Evolutionary conservation across 371 early-diverging fungal genomes (phyloP).

Genomic region (Paramicrosporidium saccamoebae): DNA sequence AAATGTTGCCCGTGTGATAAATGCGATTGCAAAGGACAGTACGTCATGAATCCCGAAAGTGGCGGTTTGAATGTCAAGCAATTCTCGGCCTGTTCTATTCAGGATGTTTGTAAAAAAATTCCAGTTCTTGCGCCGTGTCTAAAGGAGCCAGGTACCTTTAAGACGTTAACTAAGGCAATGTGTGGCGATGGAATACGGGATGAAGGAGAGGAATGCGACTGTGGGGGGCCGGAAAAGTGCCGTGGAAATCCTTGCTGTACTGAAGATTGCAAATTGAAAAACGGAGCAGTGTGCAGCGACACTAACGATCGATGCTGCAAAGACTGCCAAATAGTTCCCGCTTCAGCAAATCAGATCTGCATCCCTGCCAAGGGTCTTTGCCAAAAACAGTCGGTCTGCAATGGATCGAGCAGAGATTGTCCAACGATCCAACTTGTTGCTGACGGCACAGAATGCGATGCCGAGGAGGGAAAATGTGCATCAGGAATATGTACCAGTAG

Average conservation of each 20-base stretch:
- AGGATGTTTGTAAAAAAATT: slow-evolving; percentile 18
- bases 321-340: slow-evolving; percentile 33
- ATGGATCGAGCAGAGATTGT: slow-evolving; percentile 29
- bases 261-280: slow-evolving; percentile 29
- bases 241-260: slow-evolving; percentile 43
- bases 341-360: no score
- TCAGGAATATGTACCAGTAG: slow-evolving; percentile 60
- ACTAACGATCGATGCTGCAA: slow-evolving; percentile 44
- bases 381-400: slow-evolving; percentile 32
- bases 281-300: slow-evolving; percentile 43
- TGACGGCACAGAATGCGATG: slow-evolving; percentile 28
- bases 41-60: slow-evolving; percentile 50
- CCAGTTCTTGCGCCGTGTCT: slow-evolving; percentile 8
- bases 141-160: slow-evolving; percentile 15
- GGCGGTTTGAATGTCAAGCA: slow-evolving; percentile 17
- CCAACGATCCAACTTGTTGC: slow-evolving; percentile 23
- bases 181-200: slow-evolving; percentile 85
- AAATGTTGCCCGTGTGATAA: slow-evolving; percentile 29
- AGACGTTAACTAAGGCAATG: slow-evolving; percentile 14
- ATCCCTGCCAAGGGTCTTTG: slow-evolving; percentile 21
- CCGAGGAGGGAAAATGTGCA: slow-evolving; percentile 18
- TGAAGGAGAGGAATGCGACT: slow-evolving; percentile 69
- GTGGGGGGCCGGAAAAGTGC: slow-evolving; percentile 33
- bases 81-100: slow-evolving; percentile 45
- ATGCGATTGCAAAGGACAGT: slow-evolving; percentile 40